Percentiles rank a stretch among this genome's conserved stretches.
phyloP scores from a whole-genome alignment of 768 basidiomycete species.

The Boletus huronensis region DNA sequence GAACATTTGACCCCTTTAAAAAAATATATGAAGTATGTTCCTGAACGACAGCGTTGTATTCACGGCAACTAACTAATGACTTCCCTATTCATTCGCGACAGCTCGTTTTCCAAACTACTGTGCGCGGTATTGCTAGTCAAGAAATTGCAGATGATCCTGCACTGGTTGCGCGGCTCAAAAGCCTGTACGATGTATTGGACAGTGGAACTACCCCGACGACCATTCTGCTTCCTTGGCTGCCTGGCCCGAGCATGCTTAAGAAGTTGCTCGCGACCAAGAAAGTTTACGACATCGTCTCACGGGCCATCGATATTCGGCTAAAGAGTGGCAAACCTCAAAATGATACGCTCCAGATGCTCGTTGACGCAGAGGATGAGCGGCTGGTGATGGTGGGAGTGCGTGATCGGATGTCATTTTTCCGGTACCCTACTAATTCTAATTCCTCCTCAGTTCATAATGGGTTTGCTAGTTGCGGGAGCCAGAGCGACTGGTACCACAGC shows the following conservation, averaged over 20 bases:
- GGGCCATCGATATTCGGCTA: constrained; percentile 54
- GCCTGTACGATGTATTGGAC: constrained; percentile 67
- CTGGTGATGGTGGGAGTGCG: constrained; percentile 67
- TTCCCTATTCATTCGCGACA: constrained; percentile 18
- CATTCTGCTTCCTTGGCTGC: constrained; percentile 74
- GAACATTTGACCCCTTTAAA: constrained; percentile 68
- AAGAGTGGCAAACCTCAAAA: constrained; percentile 53
- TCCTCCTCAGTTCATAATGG: constrained; percentile 78
- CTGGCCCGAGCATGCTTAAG: constrained; percentile 65
- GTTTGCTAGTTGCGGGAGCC: constrained; percentile 75
- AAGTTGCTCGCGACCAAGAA: constrained; percentile 72
- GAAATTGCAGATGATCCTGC: constrained; percentile 68
- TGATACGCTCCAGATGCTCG: constrained; percentile 71
- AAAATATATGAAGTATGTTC: constrained; percentile 60
- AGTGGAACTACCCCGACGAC: constrained; percentile 68
- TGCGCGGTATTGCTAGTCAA: constrained; percentile 60
- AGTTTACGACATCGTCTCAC: constrained; percentile 66
- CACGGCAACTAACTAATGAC: background rate
- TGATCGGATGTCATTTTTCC: constrained; percentile 14
- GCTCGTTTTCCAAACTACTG: constrained; percentile 72
- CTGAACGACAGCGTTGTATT: background rate
- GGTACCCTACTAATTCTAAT: constrained; percentile 22
- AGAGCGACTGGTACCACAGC: constrained; percentile 79
- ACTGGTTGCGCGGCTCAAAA: constrained; percentile 58
- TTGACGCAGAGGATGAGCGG: constrained; percentile 68